Percentiles rank a stretch among this genome's conserved stretches.
Conservation (phyloP, 208 protist genomes). For the Balamuthia mandrillaris region DNA sequence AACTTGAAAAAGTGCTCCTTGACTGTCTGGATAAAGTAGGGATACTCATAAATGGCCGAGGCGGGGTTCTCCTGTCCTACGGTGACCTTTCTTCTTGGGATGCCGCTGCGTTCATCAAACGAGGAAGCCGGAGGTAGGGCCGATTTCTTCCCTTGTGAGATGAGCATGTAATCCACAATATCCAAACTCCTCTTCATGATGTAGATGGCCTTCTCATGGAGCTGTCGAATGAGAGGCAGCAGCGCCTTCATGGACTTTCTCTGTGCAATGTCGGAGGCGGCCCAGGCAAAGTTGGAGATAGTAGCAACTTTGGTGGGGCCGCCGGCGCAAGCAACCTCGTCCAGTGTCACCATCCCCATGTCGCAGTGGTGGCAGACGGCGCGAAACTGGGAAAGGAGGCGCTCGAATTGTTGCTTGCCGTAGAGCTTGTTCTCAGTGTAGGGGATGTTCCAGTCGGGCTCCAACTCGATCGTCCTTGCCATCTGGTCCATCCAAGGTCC, state of each 20-base stretch:
- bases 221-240: background rate
- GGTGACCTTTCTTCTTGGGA: no score
- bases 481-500: background rate
- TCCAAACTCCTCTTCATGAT: background rate
- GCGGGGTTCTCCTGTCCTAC: background rate
- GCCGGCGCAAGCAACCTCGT: background rate
- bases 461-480: background rate
- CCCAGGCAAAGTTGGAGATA: background rate
- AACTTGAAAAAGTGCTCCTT: slow-evolving; percentile 8
- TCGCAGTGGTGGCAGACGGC: background rate
- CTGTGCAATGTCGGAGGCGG: background rate
- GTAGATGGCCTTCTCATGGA: background rate
- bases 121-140: no score
- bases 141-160: background rate
- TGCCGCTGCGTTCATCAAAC: no score
- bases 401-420: slow-evolving; percentile 19
- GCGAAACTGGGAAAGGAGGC: slow-evolving; percentile 13
- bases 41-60: background rate
- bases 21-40: background rate
- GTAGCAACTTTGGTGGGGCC: background rate
- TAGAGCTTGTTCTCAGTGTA: slow-evolving; percentile 29
- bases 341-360: slow-evolving; percentile 4
- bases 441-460: slow-evolving; percentile 3
- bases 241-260: background rate
- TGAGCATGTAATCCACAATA: background rate